These are phyloP conservation scores for Rhododendron williamsianum DNA, from an alignment of 148 eudicot species.

Conservation along the genomic window DNA sequence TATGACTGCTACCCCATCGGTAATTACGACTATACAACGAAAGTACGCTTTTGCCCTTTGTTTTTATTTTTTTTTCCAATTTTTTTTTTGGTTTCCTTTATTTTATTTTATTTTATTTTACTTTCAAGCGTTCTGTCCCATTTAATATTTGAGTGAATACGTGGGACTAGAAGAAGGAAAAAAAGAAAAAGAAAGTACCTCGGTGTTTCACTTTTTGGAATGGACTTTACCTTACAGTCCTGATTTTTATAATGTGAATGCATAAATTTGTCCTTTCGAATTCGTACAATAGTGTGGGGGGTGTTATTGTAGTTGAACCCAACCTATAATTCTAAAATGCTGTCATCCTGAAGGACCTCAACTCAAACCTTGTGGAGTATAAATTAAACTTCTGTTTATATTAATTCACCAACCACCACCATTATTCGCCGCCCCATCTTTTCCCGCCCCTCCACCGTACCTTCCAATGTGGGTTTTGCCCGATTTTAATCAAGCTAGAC, in stretches of 20 bases:
- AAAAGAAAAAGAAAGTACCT: neutral
- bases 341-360: too few species aligned
- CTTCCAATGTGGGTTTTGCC: too few species aligned
- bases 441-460: neutral
- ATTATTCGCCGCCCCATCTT: neutral
- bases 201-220: neutral
- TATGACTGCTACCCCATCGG: neutral
- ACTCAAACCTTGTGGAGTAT: too few species aligned
- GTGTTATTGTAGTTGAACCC: too few species aligned
- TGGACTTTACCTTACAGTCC: neutral
- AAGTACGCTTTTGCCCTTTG: slow-evolving; percentile 24
- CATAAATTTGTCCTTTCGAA: neutral
- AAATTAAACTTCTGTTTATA: neutral
- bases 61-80: neutral
- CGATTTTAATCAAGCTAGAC: too few species aligned
- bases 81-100: neutral
- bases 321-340: too few species aligned
- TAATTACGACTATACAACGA: neutral
- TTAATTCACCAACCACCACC: neutral
- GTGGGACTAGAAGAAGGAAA: neutral
- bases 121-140: neutral
- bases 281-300: too few species aligned
- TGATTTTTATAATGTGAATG: neutral
- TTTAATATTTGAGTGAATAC: neutral
- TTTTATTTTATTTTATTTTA: neutral